Base-by-base conservation (phyloP, 1,284 basidiomycete genomes). In the Gymnopus androsaceus region DNA sequence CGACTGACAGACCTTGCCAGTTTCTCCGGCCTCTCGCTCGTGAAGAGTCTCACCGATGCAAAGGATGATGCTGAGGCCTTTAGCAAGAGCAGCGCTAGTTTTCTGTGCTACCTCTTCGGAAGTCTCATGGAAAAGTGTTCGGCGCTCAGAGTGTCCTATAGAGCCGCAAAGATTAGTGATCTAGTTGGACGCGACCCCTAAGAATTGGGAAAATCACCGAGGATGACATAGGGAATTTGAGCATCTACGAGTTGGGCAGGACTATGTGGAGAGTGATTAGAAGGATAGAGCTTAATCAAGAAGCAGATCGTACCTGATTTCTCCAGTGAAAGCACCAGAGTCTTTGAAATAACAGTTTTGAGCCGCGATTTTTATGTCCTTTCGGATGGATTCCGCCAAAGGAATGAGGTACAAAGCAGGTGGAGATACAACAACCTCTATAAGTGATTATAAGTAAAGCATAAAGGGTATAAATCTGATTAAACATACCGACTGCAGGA, bases 31-130 rank as follows among this genome's bases (percentile, higher is more conserved):
- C 74, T 99, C 95, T 64, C 97, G 87, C 79, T 99, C 84, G 63
- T 87, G 76, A 61, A 98, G 87, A 40, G 92, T 95, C 78, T 99
- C 97, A 46, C 96, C 97, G 59, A 98, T 87, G 76, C 96, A 99
- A 62, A 97, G 88, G 68, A 99, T 98, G 63, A 98, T 92, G 58
- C 83, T 88, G 62, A 98, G 81, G 8, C 81, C 82, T 1, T 81
- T 77, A 51, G 84, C 84, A 61, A 97, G 75, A 8, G 95, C 92
- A 3, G 87, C 87, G 63, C 84, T 81, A 60, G 92, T 94, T 83
- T 98, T 99, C 61, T 83, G 78, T 15, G 93, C 95, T 59, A 98
- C 88, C 54, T 90, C 66, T 59, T 84, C 84, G 62, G 94, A 94
- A 21, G 85, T 83, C 73, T 99, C 97, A 69, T 87, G 81, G 81